phyloP scores from a whole-genome alignment of 2,329 filamentous ascomycete genomes.

The Cercospora sp. region DNA sequence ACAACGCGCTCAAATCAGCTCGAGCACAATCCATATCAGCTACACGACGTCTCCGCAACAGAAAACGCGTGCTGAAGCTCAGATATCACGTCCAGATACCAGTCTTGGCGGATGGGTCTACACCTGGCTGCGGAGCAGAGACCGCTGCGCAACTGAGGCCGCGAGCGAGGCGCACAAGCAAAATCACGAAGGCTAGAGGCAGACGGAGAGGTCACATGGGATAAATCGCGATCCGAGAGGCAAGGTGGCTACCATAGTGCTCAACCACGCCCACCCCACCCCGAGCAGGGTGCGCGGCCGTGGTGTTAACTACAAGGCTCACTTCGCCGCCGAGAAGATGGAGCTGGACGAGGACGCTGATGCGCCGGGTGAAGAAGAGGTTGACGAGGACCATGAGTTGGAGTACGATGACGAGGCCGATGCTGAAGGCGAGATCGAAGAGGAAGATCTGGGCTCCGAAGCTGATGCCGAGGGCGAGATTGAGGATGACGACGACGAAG shows the following conservation, averaged over 20 bases:
- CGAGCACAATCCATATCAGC: not conserved
- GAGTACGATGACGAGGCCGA: constrained; percentile 39
- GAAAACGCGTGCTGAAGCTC: constrained; percentile 23
- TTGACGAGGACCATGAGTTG: constrained; percentile 30
- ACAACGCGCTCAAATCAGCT: constrained; percentile 16
- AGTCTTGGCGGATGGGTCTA: constrained; percentile 22
- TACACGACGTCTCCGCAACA: constrained; percentile 5
- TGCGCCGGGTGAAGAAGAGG: constrained; percentile 34
- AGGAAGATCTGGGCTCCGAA: constrained; percentile 41
- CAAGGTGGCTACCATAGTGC: constrained; percentile 40
- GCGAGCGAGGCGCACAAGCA: constrained; percentile 6
- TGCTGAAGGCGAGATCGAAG: constrained; percentile 41
- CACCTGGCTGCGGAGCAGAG: constrained; percentile 16
- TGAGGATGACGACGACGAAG: constrained; percentile 50
- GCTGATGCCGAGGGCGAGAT: constrained; percentile 54
- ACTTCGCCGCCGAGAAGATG: constrained; percentile 26
- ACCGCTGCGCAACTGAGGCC: constrained; percentile 12
- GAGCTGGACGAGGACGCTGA: constrained; percentile 31
- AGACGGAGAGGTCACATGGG: constrained; percentile 25
- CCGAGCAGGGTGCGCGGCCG: constrained; percentile 39
- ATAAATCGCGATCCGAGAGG: constrained; percentile 18
- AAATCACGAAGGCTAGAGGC: constrained; percentile 3
- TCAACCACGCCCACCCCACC: constrained; percentile 38
- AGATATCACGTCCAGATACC: constrained; percentile 20
- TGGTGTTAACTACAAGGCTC: constrained; percentile 37